Evolutionary conservation across 1,139 yeast genomes (phyloP), one percentile per base, ranked within the genome.

Genomic region (Geotrichum citri-aurantii): DNA sequence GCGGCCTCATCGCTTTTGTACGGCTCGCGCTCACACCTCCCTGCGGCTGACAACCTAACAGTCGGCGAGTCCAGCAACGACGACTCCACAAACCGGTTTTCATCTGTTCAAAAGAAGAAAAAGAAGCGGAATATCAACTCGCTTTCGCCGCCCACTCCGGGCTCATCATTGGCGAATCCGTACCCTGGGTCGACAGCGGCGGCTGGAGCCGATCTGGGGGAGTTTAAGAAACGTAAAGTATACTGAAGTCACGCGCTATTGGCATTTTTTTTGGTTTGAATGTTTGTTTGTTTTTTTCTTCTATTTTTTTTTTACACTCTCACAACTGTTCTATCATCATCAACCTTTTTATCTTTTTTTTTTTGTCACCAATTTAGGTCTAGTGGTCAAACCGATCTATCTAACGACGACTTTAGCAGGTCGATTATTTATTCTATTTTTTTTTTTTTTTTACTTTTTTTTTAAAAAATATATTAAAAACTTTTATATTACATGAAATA

Each of bases 1-100:
- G 44, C 54, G 14, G 52, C 56, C 12, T 54, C 59, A 7, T 59
- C 62, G 1, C 54, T 59, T 8, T 60, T 60, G 50, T 48, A 46
- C 56, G 37, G 49, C 52, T 3, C 57, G 60, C 42, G 42, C 6
- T 37, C 42, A 2, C 42, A 37, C 31, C 56, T 62, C 14, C 57
- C 58, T 59, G 60, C 59, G 52, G 26, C 55, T 52, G 47, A 54
- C 54, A 31, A 60, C 56, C 10, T 56, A 54, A 44, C 61, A 31
- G 61, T 59, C 23, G 65, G 65, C 5, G 68, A 64, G 26, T 63
- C 66, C 10, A 64, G 66, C 23, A 65, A 65, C 51, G 68, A 65
- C 51, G 68, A 65, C 40, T 58, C 64, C 2, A 52, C 63, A 2
- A 37, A 37, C 17, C 14, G 42, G 42, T 52, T 59, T 37, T 55